A percentile compares a stretch with the other conserved stretches of the same genome.
Conservation (phyloP, 2,329 filamentous ascomycete genomes). For the Clarireedia monteithiana region DNA sequence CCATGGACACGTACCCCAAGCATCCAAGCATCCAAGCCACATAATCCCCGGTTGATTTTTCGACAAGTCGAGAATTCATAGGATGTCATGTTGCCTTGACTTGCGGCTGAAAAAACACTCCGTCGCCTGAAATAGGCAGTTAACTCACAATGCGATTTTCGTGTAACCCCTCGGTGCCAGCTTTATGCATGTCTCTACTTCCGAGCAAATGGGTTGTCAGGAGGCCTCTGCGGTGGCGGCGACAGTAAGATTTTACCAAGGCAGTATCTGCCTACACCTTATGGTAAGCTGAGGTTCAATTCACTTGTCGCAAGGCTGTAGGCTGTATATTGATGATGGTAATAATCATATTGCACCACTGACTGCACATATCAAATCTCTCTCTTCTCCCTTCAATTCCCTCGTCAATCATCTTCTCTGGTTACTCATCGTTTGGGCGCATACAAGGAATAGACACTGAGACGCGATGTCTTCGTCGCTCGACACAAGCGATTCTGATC, state of each 20-base stretch:
- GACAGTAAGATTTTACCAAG: not conserved
- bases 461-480: constrained; percentile 13
- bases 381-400: too few species aligned
- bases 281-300: not conserved
- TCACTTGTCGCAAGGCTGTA: not conserved
- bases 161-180: not conserved
- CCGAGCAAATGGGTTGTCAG: constrained; percentile 3
- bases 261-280: not conserved
- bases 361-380: not conserved
- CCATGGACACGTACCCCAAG: too few species aligned
- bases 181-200: constrained; percentile 5
- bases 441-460: too few species aligned
- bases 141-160: not conserved
- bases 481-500: constrained; percentile 19
- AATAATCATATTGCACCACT: not conserved
- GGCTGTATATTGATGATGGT: not conserved
- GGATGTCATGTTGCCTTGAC: not conserved
- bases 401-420: too few species aligned
- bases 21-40: too few species aligned
- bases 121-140: not conserved
- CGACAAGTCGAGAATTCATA: too few species aligned
- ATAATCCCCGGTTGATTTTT: not conserved
- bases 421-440: too few species aligned
- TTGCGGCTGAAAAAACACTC: constrained; percentile 1
- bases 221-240: not conserved